A percentile compares a stretch with the other conserved stretches of the same genome.
Evolutionary conservation across 2,329 filamentous ascomycete species (phyloP).

Genomic region (Magnaporthiopsis rhizophila): DNA sequence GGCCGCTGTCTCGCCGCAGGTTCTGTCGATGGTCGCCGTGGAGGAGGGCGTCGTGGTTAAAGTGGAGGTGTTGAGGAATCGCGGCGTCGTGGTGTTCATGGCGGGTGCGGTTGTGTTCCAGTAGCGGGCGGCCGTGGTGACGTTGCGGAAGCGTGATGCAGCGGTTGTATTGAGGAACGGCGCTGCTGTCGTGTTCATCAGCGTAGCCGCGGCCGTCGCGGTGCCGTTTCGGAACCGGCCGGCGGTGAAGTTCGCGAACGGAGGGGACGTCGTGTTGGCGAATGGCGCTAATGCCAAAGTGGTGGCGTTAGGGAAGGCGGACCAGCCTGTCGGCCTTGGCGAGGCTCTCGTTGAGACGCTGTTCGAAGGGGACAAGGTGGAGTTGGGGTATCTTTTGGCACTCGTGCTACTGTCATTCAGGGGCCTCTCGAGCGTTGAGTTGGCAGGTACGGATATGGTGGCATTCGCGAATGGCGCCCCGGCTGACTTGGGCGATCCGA

Average conservation of each 20-base stretch:
- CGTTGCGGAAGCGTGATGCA: background rate
- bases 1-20: constrained; percentile 17
- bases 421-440: background rate
- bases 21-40: constrained; percentile 13
- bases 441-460: background rate
- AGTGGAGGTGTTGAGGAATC: constrained; percentile 8
- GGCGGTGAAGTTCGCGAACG: background rate
- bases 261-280: background rate
- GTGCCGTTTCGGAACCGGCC: background rate
- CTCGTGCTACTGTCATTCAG: background rate
- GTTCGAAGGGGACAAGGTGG: background rate
- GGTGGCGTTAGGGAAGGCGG: background rate
- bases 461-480: background rate
- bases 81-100: constrained; percentile 4
- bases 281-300: background rate
- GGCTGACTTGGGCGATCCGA: background rate
- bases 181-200: background rate
- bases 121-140: constrained; percentile 2
- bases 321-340: background rate
- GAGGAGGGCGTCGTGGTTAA: constrained; percentile 12
- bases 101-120: constrained; percentile 5
- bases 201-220: background rate
- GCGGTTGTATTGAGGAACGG: constrained; percentile 6
- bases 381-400: background rate
- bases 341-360: background rate